These are phyloP conservation scores for Globisporangium acanthophoron DNA, from an alignment of 352 stramenopile genomes.

Conservation along the genomic window DNA sequence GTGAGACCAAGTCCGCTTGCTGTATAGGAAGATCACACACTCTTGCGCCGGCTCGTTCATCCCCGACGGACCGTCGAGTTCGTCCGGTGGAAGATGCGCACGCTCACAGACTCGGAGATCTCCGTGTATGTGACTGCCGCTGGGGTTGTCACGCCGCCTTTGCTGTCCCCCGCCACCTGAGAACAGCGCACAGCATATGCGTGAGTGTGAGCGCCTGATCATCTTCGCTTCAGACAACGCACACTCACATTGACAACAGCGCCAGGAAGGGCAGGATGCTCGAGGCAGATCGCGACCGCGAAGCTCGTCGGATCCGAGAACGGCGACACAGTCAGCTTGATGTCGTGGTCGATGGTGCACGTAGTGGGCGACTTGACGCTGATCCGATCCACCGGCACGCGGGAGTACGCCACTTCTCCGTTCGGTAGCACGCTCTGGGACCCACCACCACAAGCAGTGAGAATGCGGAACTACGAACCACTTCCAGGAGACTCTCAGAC, in stretches of 20 bases:
- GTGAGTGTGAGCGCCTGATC: neutral
- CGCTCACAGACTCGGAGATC: slow-evolving; percentile 27
- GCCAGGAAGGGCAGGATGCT: slow-evolving; percentile 23
- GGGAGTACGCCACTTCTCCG: slow-evolving; percentile 29
- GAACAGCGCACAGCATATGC: neutral
- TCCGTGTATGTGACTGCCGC: slow-evolving; percentile 20
- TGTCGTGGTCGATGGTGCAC: slow-evolving; percentile 25
- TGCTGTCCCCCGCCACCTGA: neutral
- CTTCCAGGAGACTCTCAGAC: neutral
- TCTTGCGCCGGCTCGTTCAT: neutral
- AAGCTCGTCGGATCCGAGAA: slow-evolving; percentile 58
- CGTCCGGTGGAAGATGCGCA: slow-evolving; percentile 41
- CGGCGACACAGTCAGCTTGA: slow-evolving; percentile 32
- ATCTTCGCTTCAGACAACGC: neutral
- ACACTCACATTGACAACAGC: slow-evolving; percentile 7
- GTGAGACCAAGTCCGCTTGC: no score
- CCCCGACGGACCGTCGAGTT: slow-evolving; percentile 25
- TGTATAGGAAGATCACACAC: neutral
- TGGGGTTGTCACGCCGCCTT: neutral
- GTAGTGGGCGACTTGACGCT: slow-evolving; percentile 10
- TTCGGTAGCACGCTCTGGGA: slow-evolving; percentile 31
- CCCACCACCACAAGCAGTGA: neutral
- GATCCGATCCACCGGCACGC: slow-evolving; percentile 24
- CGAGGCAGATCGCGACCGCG: slow-evolving; percentile 29
- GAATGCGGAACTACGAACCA: neutral